Evolutionary conservation across 2,329 filamentous ascomycete genomes (phyloP).

Genomic region (Biscogniauxia mediterranea): DNA sequence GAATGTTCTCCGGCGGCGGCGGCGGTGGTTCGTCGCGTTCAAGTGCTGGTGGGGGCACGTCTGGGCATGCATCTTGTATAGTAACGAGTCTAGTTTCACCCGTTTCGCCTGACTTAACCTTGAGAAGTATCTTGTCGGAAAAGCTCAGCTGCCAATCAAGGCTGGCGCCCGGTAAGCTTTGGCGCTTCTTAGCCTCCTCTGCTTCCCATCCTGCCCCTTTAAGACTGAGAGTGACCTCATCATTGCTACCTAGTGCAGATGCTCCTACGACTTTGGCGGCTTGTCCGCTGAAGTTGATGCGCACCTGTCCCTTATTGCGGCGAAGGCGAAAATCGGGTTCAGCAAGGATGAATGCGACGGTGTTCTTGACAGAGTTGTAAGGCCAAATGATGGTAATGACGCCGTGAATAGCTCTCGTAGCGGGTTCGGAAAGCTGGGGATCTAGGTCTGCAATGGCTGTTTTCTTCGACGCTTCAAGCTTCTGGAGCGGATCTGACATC

Average conservation of each 20-base stretch:
- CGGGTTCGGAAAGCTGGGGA: constrained; percentile 44
- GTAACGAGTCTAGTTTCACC: constrained; percentile 49
- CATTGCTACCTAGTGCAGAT: constrained; percentile 72
- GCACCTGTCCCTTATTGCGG: constrained; percentile 73
- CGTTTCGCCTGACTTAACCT: constrained; percentile 47
- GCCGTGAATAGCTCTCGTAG: constrained; percentile 57
- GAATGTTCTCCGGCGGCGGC: not conserved
- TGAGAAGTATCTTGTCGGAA: constrained; percentile 42
- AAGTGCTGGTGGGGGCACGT: constrained; percentile 27
- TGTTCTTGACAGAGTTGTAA: constrained; percentile 73
- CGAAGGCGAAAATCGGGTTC: constrained; percentile 83
- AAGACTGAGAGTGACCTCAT: constrained; percentile 68
- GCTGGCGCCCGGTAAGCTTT: constrained; percentile 46
- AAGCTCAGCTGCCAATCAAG: constrained; percentile 61
- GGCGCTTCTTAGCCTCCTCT: constrained; percentile 45
- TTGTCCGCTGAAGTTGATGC: constrained; percentile 69
- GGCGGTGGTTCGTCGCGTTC: constrained; percentile 6
- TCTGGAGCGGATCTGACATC: constrained; percentile 14
- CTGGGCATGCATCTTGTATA: constrained; percentile 45
- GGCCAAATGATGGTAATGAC: constrained; percentile 88
- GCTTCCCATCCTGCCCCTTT: constrained; percentile 66
- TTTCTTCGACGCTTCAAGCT: constrained; percentile 30
- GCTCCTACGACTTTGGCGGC: constrained; percentile 68
- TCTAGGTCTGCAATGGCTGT: constrained; percentile 57
- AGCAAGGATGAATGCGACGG: constrained; percentile 75